phyloP scores from a whole-genome alignment of 441 rosid species.

The Populus hybrid region DNA sequence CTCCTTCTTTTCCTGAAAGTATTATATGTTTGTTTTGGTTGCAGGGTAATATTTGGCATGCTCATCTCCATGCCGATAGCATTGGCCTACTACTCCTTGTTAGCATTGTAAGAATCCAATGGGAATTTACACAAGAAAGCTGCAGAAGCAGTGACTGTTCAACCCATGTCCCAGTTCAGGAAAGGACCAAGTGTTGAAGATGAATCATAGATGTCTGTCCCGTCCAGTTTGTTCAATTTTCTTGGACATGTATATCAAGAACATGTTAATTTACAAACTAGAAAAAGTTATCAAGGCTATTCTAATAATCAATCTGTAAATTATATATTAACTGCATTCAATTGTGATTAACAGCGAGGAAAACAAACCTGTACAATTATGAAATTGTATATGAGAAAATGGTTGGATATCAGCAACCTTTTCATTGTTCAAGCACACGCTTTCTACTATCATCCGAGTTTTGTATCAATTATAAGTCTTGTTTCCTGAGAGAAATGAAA shows the following conservation, averaged over 20 bases:
- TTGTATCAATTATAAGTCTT: too few species aligned
- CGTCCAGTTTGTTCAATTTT: conserved; percentile 10
- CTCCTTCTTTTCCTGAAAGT: not conserved
- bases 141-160: not conserved
- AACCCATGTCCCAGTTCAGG: not conserved
- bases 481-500: too few species aligned
- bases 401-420: too few species aligned
- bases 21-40: conserved; percentile 6
- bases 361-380: too few species aligned
- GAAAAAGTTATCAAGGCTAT: not conserved
- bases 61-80: conserved; percentile 68
- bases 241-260: not conserved
- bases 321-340: too few species aligned
- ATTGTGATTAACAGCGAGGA: too few species aligned
- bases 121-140: not conserved
- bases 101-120: conserved; percentile 43
- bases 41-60: conserved; percentile 86
- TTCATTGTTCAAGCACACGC: too few species aligned
- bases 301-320: not conserved
- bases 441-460: too few species aligned
- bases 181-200: not conserved
- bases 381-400: too few species aligned
- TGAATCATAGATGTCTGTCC: not conserved
- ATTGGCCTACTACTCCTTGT: conserved; percentile 66
- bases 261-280: not conserved